Percentiles rank a stretch among this genome's conserved stretches.
Conservation (phyloP, 2,329 filamentous ascomycete genomes). For the Colletotrichum neosansevieriae region DNA sequence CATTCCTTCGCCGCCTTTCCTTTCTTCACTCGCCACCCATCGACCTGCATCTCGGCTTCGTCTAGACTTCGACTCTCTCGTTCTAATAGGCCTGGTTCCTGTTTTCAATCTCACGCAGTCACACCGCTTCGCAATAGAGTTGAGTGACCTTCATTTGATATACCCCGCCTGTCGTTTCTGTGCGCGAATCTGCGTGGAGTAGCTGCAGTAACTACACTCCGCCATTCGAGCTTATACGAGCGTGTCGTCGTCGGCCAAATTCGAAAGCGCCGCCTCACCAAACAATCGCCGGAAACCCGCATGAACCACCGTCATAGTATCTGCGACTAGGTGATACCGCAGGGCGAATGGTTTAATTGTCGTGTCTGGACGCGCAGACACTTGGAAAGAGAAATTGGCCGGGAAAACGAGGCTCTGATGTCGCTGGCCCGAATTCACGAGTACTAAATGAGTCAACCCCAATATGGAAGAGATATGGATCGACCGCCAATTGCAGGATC, state of each 20-base stretch:
- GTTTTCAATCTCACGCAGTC: constrained; percentile 35
- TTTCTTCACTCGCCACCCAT: constrained; percentile 25
- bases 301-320: constrained; percentile 26
- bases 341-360: constrained; percentile 27
- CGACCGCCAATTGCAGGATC: constrained; percentile 60
- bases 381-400: constrained; percentile 40
- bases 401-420: constrained; percentile 44
- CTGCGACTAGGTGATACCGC: constrained; percentile 33
- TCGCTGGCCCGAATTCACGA: constrained; percentile 43
- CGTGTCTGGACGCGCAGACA: constrained; percentile 33
- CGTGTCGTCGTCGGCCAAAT: constrained; percentile 26
- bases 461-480: constrained; percentile 68
- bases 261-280: constrained; percentile 34
- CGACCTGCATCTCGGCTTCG: constrained; percentile 19
- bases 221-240: constrained; percentile 43
- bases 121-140: constrained; percentile 37
- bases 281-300: constrained; percentile 17
- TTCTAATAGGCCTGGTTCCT: constrained; percentile 39
- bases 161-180: constrained; percentile 27
- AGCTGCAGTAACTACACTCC: constrained; percentile 12
- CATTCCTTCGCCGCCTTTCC: constrained; percentile 33
- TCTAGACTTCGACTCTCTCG: constrained; percentile 39
- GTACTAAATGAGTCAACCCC: constrained; percentile 66
- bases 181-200: constrained; percentile 30
- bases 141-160: constrained; percentile 38